phyloP scores from a whole-genome alignment of 768 basidiomycete species.

The Pleurotus djamor region DNA sequence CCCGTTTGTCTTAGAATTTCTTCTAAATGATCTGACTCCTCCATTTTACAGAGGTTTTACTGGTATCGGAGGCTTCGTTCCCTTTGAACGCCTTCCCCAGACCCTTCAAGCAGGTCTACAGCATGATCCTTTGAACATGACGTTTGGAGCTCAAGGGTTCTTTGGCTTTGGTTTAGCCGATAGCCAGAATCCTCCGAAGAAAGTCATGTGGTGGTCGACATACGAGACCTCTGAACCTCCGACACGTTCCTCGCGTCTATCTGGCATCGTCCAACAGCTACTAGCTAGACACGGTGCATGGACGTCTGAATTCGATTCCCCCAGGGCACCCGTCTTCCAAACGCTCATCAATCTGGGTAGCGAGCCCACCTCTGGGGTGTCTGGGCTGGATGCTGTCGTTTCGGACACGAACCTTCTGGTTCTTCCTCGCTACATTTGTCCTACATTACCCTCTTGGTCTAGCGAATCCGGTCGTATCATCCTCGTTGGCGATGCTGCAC shows the following conservation, averaged over 20 bases:
- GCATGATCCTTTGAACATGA: constrained; percentile 30
- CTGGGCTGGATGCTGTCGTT: constrained; percentile 13
- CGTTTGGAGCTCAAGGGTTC: constrained; percentile 34
- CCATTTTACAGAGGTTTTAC: constrained; percentile 23
- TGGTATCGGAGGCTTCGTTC: constrained; percentile 36
- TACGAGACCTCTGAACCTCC: constrained; percentile 28
- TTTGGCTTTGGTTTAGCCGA: constrained; percentile 28
- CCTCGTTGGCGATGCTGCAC: constrained; percentile 41
- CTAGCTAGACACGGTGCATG: constrained; percentile 26
- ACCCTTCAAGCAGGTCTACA: constrained; percentile 22
- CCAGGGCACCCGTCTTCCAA: constrained; percentile 17
- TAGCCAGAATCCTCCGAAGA: constrained; percentile 1
- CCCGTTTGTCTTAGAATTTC: neutral
- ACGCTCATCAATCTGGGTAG: constrained; percentile 27
- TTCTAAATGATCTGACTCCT: neutral
- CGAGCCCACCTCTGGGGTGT: neutral
- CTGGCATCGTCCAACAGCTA: constrained; percentile 24
- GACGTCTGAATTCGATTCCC: constrained; percentile 31
- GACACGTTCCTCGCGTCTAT: constrained; percentile 17
- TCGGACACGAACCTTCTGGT: constrained; percentile 16
- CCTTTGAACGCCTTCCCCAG: constrained; percentile 22
- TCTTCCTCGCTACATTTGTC: constrained; percentile 33
- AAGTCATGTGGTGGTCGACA: constrained; percentile 39
- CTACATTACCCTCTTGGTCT: constrained; percentile 32
- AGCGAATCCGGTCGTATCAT: constrained; percentile 28